Base-by-base conservation (phyloP, 2,329 filamentous ascomycete genomes). In the Phialocephala sp. region DNA sequence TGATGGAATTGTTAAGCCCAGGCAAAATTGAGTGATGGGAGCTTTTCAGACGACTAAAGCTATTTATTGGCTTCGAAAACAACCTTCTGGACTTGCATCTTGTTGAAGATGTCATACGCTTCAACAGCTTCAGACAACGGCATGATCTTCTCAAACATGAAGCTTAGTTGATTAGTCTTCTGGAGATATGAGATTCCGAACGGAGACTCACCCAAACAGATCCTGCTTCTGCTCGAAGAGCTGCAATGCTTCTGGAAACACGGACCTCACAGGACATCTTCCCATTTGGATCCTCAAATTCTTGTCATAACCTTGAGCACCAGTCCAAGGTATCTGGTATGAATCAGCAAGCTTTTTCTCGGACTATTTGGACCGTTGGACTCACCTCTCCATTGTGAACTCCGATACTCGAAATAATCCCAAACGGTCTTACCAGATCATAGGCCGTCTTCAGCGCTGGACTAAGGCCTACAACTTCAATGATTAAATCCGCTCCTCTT, bases 1-100 rank as follows among this genome's bases (percentile, higher is more conserved):
- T 73, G 91, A 94, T 77, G 92, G 91, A n/a, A 88, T 94, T 69
- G 91, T 94, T 61, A 95, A 94, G 81, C 92, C 92, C 27, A 84
- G 92, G 64, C 92, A 94, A 77, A 95, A 95, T 76, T 94, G 80
- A 84, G 14, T 14, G 35, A 62, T 37, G 20, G 27, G 14, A 37
- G 14, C 32, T 18, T 24, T 57, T 56, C 43, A 47, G 55, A 22
- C 37, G 22, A 41, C 37, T 67, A 82, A 83, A 73, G 91, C 91
- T 24, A 91, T 82, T n/a, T 92, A 87, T 80, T 92, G 91, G 72
- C 91, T 88, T 41, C 83, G 20, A 57, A 57, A 11, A 57, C 55
- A 4, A 57, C 55, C 35, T 57, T 57, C 9, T 57, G 55, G 20
- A 57, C 88, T 77, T 89, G 86, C 84, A 88, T 89, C 69, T 88